Base-by-base conservation (phyloP, 2,329 filamentous ascomycete genomes). In the Claviceps lovelessii region DNA sequence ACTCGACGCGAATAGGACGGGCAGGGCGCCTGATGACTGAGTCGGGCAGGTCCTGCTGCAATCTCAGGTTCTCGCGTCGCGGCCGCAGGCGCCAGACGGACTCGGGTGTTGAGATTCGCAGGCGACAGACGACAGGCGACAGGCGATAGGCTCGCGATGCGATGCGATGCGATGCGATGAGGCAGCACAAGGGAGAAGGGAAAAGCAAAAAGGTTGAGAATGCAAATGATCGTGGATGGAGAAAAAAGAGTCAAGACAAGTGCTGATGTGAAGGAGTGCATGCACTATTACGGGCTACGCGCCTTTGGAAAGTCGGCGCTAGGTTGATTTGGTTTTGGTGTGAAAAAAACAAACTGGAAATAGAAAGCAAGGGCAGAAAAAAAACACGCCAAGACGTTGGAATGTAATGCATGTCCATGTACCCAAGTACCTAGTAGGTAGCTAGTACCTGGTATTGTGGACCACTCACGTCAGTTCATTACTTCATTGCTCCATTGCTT, bases 1-100 rank as follows among this genome's bases (percentile, higher is more conserved):
- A 23, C 23, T 23, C 23, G 23, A 23, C 23, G 23, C 23, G 23
- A 23, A 2, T 23, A 23, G 23, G 23, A 23, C 23, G 23, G 23
- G 23, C 23, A 23, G 23, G 23, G 23, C 53, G 45, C 31, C 52
- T 54, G 28, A 41, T 37, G 5, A 15, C 42, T 5, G 42, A 45
- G 42, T 28, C 31, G 47, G 35, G 47, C 45, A 52, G 50, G 28
- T 49, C 50, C 45, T 49, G 54, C 29, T 53, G 51, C 51, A 50
- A 44, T 39, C 39, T 50, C 54, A 50, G 23, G 35, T 37, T 9
- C 6, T 33, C 31, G 31, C 6, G 50, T 41, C 23, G 39, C 54
- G 37, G 23, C n/a, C 51, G 42, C 50, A 17, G 41, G 50, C n/a
- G 23, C n/a, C 47, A 37, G 47, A 35, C 28, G n/a, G 13, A 6